Base-by-base conservation (phyloP, 2,329 filamentous ascomycete species). In the Teratosphaeria nubilosa region DNA sequence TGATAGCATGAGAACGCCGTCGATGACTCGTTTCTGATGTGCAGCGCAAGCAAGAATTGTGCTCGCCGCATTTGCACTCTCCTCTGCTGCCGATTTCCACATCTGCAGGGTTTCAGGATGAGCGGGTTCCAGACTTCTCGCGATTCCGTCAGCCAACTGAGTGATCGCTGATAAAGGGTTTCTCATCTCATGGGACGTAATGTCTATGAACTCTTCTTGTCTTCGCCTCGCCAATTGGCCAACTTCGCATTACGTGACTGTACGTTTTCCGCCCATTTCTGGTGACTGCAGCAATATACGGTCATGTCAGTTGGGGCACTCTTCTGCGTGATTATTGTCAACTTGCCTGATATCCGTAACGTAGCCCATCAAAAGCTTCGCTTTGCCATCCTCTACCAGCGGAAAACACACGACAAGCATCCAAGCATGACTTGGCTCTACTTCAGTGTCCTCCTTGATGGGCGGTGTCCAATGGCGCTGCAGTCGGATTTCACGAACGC, bases 1-100 rank as follows among this genome's bases (percentile, higher is more conserved):
- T 2, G 72, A 74, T 11, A 78, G 64, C 2, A 75, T 77, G 25
- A 79, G 63, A 0, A 78, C 73, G 58, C 78, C 76, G 58, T 79
- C 76, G 3, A 78, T 76, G 45, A 59, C 45, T 27, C 57, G 57
- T 30, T 59, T 56, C 37, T 55, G 57, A 37, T 59, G 59, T 20
- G 45, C 60, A 2, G 67, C 66, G 34, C 68, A 70, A 10, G 66
- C 62, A 7, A 69, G 58, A n/a, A 71, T 69, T 2, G 66, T 71
- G 51, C 65, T 65, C 2, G 66, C 68, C 4, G 66, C 62, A 11
- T 64, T 66, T 7, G 64, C 58, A 31, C 59, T 65, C 5, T 60
- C 57, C 34, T 64, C 37, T 9, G 60, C 54, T 14, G 62, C 24
- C 10, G 11, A n/a, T 13, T 51, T 34, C 24, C 37, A 58, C 11